Conservation (phyloP, 169 alveolate genomes). For the Hepatocystis sp. region DNA sequence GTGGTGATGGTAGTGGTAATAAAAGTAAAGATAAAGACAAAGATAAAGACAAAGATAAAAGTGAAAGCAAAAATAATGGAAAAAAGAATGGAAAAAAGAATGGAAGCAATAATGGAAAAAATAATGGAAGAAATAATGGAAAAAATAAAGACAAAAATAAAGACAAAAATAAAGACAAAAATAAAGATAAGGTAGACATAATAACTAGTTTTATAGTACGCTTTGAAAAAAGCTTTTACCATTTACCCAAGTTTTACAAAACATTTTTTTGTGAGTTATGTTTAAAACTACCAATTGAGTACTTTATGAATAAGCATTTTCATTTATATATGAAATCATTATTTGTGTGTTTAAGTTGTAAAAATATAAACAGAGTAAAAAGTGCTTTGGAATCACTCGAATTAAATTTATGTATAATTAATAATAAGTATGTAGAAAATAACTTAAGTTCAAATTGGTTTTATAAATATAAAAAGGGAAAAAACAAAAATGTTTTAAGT, state of each 20-base stretch:
- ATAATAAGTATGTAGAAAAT: slow-evolving; percentile 10
- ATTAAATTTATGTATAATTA: slow-evolving; percentile 8
- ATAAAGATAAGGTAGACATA: slow-evolving; percentile 8
- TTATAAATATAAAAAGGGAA: slow-evolving; percentile 42
- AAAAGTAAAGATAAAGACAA: no score
- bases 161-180: background rate
- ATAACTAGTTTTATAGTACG: slow-evolving; percentile 16
- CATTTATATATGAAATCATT: slow-evolving; percentile 44
- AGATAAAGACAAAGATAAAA: no score
- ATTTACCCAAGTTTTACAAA: slow-evolving; percentile 34
- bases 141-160: background rate
- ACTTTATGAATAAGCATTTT: slow-evolving; percentile 39
- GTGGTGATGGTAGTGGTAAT: no score
- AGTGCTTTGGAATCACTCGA: slow-evolving; percentile 44
- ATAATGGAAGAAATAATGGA: no score
- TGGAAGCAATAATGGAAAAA: no score
- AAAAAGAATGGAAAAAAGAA: no score
- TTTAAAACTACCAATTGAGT: slow-evolving; percentile 18
- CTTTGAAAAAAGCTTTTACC: slow-evolving; percentile 31
- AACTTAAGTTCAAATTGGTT: slow-evolving; percentile 25
- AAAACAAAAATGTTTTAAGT: slow-evolving; percentile 11
- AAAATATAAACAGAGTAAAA: slow-evolving; percentile 17
- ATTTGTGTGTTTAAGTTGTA: slow-evolving; percentile 51
- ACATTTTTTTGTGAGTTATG: slow-evolving; percentile 56
- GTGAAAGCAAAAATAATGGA: no score